Evolutionary conservation across 306 rosid species (phyloP), one percentile per base, ranked within the genome.

Genomic region (Lablab purpureus): DNA sequence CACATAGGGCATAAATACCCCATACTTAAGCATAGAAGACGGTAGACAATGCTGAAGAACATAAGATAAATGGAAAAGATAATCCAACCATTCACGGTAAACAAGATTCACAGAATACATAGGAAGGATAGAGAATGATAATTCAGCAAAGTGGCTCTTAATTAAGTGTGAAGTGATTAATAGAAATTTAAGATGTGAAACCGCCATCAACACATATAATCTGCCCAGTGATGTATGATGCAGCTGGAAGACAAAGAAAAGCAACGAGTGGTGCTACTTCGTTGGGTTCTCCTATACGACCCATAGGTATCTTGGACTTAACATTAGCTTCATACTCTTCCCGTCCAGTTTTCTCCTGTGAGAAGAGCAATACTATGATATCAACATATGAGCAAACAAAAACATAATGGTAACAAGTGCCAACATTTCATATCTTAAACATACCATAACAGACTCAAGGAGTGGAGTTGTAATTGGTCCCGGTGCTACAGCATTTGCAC

Each of bases 161-260:
- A 0, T 11, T 11, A 12, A 2, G 2, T 51, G 19, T 1, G 0
- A 27, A 15, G 30, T 15, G 2, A 6, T 14, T 28, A 60, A 28
- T 0, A 2, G 10, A 0, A 28, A 60, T 27, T 23, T 60, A 28
- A 27, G 12, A 1, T 8, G 46, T 63, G 69, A 2, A 63, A 8
- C 69, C 69, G 0, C 46, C 46, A 8, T 63, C 69, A 3, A 10
- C 46, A 3, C 6, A 30, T 17, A 60, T 14, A 14, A 60, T 28
- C 2, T 60, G 67, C 15, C 67, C 67, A 15, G 41, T 60, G 2
- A 60, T 60, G 6, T 60, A 60, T 14, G 43, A 23, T 2, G 67
- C 41, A 2, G 67, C 43, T 2, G 67, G 21, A 60, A 60, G 67
- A 14, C 67, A 60, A 6, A 60, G 67, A 28, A 60, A 60, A 60